Conservation (phyloP, 441 rosid species). For the Bocquillonia castaneifolia region DNA sequence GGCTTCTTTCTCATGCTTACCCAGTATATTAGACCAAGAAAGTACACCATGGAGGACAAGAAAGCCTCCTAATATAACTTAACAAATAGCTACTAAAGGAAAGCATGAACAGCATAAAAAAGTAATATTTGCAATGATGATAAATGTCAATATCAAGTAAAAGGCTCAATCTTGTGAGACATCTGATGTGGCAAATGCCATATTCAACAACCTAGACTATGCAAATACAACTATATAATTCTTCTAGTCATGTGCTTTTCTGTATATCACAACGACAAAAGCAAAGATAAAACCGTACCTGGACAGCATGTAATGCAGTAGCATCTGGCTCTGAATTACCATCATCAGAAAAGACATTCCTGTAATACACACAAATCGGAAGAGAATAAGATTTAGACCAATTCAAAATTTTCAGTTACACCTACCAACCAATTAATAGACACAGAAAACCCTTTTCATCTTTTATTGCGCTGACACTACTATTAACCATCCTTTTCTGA, state of each 20-base stretch:
- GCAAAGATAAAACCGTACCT: conserved; percentile 51
- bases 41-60: neutral
- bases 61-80: neutral
- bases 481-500: neutral
- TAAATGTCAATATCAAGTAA: neutral
- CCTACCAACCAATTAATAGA: neutral
- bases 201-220: too few species aligned
- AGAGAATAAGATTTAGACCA: neutral
- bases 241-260: too few species aligned
- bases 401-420: neutral
- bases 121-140: neutral
- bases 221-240: too few species aligned
- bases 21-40: neutral
- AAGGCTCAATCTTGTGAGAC: too few species aligned
- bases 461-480: neutral
- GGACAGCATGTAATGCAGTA: conserved; percentile 53
- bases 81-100: neutral
- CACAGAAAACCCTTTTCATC: neutral
- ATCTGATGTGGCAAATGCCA: too few species aligned
- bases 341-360: conserved; percentile 89
- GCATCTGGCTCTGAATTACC: conserved; percentile 60
- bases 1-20: neutral
- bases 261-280: conserved; percentile 16
- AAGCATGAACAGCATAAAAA: neutral
- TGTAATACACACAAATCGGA: conserved; percentile 30